These are phyloP conservation scores for Carallia brachiata DNA, from an alignment of 345 rosid species.

Conservation along the genomic window DNA sequence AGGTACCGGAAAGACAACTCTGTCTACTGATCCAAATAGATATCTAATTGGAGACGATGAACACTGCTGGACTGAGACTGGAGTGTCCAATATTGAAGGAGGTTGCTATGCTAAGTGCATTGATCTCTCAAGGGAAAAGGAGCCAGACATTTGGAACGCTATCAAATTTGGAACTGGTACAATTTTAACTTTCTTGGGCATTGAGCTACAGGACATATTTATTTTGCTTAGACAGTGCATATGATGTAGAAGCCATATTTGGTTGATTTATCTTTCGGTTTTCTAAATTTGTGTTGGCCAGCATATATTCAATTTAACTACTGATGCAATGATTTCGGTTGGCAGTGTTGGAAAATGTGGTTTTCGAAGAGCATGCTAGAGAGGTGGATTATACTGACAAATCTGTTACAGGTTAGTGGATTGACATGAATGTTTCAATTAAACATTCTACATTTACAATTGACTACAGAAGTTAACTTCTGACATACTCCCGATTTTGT, in stretches of 20 bases:
- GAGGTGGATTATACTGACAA: conserved; percentile 87
- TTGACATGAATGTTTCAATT: background rate
- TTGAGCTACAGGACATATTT: background rate
- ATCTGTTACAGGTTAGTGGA: conserved; percentile 70
- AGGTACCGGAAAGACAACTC: conserved; percentile 95
- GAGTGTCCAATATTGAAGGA: conserved; percentile 98
- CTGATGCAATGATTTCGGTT: conserved; percentile 7
- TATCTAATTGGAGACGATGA: conserved; percentile 95
- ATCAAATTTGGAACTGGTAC: conserved; percentile 94
- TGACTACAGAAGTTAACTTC: background rate
- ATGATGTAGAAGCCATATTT: background rate
- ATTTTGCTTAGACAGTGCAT: background rate
- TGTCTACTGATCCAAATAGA: conserved; percentile 94
- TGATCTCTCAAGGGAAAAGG: conserved; percentile 88
- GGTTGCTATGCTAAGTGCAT: conserved; percentile 98
- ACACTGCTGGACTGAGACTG: conserved; percentile 89
- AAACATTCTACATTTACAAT: background rate
- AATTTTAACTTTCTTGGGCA: background rate
- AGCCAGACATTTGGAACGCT: conserved; percentile 96
- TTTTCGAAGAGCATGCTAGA: conserved; percentile 87
- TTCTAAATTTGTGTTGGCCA: background rate
- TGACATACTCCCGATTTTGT: background rate
- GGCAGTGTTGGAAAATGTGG: conserved; percentile 91
- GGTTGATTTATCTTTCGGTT: background rate
- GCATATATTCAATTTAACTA: background rate